Conservation (phyloP, 2,329 filamentous ascomycete species). For the Talaromyces sp. region DNA sequence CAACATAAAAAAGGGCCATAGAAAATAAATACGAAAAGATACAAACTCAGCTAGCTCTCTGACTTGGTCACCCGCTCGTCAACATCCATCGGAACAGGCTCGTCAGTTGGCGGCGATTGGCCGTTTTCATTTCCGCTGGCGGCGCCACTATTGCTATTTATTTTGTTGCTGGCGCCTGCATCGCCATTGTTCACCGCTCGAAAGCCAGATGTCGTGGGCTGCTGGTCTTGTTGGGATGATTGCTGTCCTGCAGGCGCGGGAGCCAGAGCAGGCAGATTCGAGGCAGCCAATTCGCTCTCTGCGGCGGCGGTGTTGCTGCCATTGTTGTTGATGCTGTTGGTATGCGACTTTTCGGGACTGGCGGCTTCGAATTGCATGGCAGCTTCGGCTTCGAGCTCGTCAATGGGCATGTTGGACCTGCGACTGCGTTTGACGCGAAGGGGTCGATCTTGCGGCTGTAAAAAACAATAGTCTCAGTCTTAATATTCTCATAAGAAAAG, state of each 20-base stretch:
- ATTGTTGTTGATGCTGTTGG: neutral
- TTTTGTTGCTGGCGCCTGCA: slow-evolving; percentile 17
- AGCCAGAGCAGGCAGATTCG: slow-evolving; percentile 27
- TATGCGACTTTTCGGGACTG: slow-evolving; percentile 1
- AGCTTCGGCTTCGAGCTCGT: slow-evolving; percentile 15
- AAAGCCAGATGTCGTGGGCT: slow-evolving; percentile 28
- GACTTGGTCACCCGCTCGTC: slow-evolving; percentile 26
- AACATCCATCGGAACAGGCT: slow-evolving; percentile 33
- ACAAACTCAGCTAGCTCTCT: slow-evolving; percentile 19
- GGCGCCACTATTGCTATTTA: neutral
- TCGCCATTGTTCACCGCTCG: slow-evolving; percentile 21
- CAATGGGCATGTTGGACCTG: slow-evolving; percentile 27
- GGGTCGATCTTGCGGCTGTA: slow-evolving; percentile 42
- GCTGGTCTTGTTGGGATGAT: slow-evolving; percentile 26
- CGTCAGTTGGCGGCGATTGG: slow-evolving; percentile 16
- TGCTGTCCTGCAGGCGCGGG: slow-evolving; percentile 21
- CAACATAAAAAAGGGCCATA: neutral
- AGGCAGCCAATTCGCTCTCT: slow-evolving; percentile 13
- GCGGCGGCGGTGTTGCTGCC: slow-evolving; percentile 16
- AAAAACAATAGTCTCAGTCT: neutral
- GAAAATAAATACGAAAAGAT: slow-evolving; percentile 5
- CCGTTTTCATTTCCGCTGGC: slow-evolving; percentile 4
- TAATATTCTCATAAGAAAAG: neutral
- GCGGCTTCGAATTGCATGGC: slow-evolving; percentile 8
- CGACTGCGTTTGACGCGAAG: slow-evolving; percentile 40